These are phyloP conservation scores for Dianthus caryophyllus DNA, from an alignment of 148 eudicot genomes.

Conservation along the genomic window DNA sequence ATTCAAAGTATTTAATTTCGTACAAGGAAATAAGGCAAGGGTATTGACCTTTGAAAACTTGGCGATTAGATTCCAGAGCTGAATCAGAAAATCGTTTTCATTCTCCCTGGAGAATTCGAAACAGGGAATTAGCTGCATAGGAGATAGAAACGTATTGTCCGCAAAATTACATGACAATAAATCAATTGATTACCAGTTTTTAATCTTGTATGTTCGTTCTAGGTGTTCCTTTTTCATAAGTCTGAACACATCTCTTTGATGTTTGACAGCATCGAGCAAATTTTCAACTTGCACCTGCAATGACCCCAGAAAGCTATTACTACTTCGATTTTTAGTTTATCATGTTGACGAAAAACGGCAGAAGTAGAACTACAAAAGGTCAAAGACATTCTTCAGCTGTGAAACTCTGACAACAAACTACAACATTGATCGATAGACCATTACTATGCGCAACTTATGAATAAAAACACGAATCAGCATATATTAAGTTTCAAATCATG, in stretches of 20 bases:
- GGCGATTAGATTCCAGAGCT: constrained; percentile 71
- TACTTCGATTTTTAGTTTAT: neutral
- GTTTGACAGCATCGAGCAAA: constrained; percentile 76
- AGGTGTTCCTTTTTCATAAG: constrained; percentile 81
- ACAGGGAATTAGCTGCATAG: neutral
- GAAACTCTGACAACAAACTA: no score
- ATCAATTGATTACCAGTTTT: constrained; percentile 47
- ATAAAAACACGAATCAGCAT: no score
- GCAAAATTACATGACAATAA: no score
- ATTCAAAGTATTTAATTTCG: no score
- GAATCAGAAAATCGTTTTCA: constrained; percentile 68
- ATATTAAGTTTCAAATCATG: neutral
- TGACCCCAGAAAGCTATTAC: neutral
- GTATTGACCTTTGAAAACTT: constrained; percentile 64
- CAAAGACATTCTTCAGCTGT: neutral
- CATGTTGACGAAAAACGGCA: neutral
- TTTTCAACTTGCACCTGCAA: constrained; percentile 75
- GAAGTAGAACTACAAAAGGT: neutral
- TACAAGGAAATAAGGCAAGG: neutral
- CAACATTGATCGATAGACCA: no score
- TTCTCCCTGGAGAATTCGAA: constrained; percentile 52
- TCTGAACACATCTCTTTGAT: constrained; percentile 77
- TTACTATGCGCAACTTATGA: no score
- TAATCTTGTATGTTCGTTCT: constrained; percentile 72
- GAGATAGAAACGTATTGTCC: no score